A percentile compares a stretch with the other conserved stretches of the same genome.
Conservation (phyloP, 2,329 filamentous ascomycete genomes). For the Aspergillus sp. region DNA sequence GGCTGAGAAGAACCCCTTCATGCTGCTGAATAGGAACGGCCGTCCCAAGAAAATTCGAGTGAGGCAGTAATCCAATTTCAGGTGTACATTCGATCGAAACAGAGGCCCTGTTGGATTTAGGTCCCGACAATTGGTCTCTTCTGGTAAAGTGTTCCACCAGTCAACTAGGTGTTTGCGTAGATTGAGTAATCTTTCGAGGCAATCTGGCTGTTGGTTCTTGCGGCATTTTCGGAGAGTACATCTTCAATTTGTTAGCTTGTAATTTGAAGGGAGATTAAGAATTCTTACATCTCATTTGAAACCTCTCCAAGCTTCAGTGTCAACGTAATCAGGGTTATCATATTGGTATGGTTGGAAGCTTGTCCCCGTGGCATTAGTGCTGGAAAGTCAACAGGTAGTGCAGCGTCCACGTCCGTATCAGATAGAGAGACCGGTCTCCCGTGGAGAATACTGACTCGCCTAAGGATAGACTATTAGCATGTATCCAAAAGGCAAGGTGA, state of each 20-base stretch:
- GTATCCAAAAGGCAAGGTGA: background rate
- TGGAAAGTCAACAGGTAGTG: conserved; percentile 50
- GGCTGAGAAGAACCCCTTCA: conserved; percentile 29
- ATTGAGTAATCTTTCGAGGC: conserved; percentile 40
- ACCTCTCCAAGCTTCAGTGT: conserved; percentile 42
- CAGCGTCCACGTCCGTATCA: conserved; percentile 54
- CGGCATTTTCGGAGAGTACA: conserved; percentile 40
- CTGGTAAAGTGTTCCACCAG: conserved; percentile 44
- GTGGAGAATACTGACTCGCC: conserved; percentile 57
- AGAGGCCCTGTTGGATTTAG: conserved; percentile 42
- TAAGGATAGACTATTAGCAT: conserved; percentile 24
- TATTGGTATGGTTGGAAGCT: conserved; percentile 47
- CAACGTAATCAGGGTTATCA: conserved; percentile 49
- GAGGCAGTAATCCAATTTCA: conserved; percentile 55
- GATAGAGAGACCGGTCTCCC: conserved; percentile 56
- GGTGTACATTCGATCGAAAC: conserved; percentile 52
- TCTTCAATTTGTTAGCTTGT: conserved; percentile 28
- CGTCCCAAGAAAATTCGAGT: conserved; percentile 56
- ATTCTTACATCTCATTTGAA: conserved; percentile 41
- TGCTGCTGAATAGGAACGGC: conserved; percentile 51
- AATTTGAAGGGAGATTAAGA: too few species aligned
- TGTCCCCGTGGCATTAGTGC: conserved; percentile 44
- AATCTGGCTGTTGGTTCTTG: conserved; percentile 41
- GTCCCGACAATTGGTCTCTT: conserved; percentile 41
- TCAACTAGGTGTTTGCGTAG: conserved; percentile 40